Evolutionary conservation across 2,329 filamentous ascomycete species (phyloP), one percentile per base, ranked within the genome.

Genomic region (Ramichloridium luteum): DNA sequence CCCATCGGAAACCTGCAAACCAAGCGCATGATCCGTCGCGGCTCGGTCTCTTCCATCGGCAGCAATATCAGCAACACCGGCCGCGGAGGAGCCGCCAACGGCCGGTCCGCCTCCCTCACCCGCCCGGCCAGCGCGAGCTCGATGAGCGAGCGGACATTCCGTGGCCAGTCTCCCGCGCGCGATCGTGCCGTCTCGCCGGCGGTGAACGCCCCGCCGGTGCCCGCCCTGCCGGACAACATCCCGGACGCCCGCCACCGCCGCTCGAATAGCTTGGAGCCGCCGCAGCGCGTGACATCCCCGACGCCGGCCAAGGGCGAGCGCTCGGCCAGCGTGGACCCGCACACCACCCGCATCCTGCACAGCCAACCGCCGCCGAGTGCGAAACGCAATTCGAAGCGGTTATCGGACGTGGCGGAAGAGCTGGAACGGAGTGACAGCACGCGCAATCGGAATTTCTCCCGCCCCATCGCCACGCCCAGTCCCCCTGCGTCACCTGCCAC

Each of bases 111-210:
- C 20, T 23, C 20, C 8, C 20, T 23, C 20, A 23, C 20, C 20
- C 20, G 82, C 48, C 66, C 70, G 22, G 70, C 66, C 34, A 92
- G 86, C 58, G 71, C 71, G 16, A 70, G 75, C 13, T 93, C 85
- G 30, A 93, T 96, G 86, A 78, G 74, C 16, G 81, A 88, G 54
- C 74, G 88, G 36, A 86, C 84, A 1, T 93, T 94, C 56, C 75
- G 86, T 44, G 20, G 20, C 20, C 20, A 23, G 20, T 23, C 20
- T 8, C 20, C 20, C 20, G 20, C 20, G 8, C 20, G 20, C n/a
- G 46, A 44, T 30, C 40, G 44, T 30, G 39, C 46, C 5, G 27
- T 39, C 11, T 40, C 45, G 11, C 45, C 44, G 17, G 39, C 45
- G 6, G 35, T 30, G 5, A 42, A 58, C 33, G 66, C 72, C 31